These are phyloP conservation scores for Puccinia hordei DNA, from an alignment of 1,284 basidiomycete genomes.

Conservation along the genomic window DNA sequence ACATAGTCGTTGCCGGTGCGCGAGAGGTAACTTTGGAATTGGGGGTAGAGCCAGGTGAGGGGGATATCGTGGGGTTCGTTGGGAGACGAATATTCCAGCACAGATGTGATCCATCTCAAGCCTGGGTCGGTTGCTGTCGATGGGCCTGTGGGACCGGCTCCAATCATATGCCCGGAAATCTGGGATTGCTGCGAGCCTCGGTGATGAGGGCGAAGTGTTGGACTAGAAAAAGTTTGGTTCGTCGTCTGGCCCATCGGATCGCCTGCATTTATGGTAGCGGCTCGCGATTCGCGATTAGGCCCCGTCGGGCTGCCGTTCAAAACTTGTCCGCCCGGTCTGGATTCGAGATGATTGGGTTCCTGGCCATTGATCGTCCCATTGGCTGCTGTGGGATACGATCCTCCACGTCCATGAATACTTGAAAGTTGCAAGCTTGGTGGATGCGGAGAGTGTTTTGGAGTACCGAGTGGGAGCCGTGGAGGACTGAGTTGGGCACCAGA, in stretches of 20 bases:
- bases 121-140: not conserved
- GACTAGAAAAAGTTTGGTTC: not conserved
- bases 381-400: not conserved
- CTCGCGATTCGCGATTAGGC: not conserved
- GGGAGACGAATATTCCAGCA: not conserved
- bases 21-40: not conserved
- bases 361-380: not conserved
- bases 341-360: not conserved
- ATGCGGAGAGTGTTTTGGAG: slow-evolving; percentile 11
- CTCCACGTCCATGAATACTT: not conserved
- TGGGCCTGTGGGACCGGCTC: no score
- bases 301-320: not conserved
- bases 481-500: not conserved
- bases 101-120: not conserved
- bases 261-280: not conserved
- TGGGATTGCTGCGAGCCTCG: not conserved
- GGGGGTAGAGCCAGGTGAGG: not conserved
- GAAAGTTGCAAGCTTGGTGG: not conserved
- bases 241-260: not conserved
- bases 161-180: not conserved
- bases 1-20: not conserved
- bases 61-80: not conserved
- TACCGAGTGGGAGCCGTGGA: not conserved
- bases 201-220: not conserved
- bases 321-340: not conserved